Percentiles rank a stretch among this genome's conserved stretches.
Evolutionary conservation across 2,329 filamentous ascomycete genomes (phyloP).

Genomic region (Zymoseptoria pseudotritici): DNA sequence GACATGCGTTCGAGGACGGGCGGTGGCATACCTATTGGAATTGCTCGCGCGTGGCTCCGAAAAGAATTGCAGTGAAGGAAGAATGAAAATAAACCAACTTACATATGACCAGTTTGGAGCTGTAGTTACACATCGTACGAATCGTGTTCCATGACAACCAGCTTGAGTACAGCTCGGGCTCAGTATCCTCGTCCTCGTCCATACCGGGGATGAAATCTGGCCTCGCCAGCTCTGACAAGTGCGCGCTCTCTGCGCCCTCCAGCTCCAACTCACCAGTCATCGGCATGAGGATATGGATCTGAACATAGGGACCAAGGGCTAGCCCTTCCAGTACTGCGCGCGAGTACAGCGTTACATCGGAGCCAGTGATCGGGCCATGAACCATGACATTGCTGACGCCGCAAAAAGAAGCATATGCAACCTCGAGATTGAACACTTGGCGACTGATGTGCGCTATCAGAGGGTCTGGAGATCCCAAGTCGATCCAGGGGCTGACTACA

Average conservation of each 20-base stretch:
- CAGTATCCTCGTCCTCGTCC: slow-evolving; percentile 14
- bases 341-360: slow-evolving; percentile 64
- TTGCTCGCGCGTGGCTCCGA: not conserved
- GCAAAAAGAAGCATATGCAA: slow-evolving; percentile 93
- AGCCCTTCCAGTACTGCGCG: slow-evolving; percentile 77
- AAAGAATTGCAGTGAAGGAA: slow-evolving; percentile 1
- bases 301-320: slow-evolving; percentile 64
- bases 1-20: not conserved
- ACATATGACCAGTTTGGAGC: slow-evolving; percentile 74
- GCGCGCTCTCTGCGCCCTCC: slow-evolving; percentile 46
- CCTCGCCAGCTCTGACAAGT: slow-evolving; percentile 44
- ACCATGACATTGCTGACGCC: slow-evolving; percentile 78
- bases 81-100: slow-evolving; percentile 37
- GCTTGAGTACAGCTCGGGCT: slow-evolving; percentile 56
- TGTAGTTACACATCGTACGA: slow-evolving; percentile 78
- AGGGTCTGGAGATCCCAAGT: slow-evolving; percentile 75
- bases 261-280: slow-evolving; percentile 68
- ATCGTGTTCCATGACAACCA: slow-evolving; percentile 96
- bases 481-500: slow-evolving; percentile 85
- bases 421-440: slow-evolving; percentile 82
- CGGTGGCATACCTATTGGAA: not conserved
- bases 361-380: slow-evolving; percentile 54
- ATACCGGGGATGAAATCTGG: slow-evolving; percentile 25
- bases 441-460: slow-evolving; percentile 78
- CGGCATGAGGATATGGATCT: slow-evolving; percentile 71